These are phyloP conservation scores for Spergularia azorica DNA, from an alignment of 179 eudicot genomes.

Conservation along the genomic window DNA sequence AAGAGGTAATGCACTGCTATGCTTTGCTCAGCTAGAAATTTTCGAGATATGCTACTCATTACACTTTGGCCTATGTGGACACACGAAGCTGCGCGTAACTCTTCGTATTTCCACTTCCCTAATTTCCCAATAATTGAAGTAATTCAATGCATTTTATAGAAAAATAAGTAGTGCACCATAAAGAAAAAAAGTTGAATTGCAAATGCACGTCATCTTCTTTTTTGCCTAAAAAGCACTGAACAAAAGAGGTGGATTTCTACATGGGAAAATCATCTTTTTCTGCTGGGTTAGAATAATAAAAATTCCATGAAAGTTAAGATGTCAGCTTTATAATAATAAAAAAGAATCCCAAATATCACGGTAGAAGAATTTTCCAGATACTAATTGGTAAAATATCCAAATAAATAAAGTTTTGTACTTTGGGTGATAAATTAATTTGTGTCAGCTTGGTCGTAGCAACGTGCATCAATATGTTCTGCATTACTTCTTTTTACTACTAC, in stretches of 20 bases:
- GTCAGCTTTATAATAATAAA: not conserved
- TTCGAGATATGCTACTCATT: too few relatives aligned
- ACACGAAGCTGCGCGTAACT: too few relatives aligned
- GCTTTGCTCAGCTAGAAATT: not conserved
- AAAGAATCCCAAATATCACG: constrained; percentile 25
- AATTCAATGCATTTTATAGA: not conserved
- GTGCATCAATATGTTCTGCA: constrained; percentile 11
- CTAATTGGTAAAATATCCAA: not conserved
- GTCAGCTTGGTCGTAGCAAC: constrained; percentile 30
- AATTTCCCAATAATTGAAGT: not conserved
- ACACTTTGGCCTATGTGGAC: too few relatives aligned
- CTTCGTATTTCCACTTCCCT: not conserved
- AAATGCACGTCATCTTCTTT: not conserved
- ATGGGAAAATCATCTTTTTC: constrained; percentile 21
- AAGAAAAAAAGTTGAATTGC: constrained; percentile 8
- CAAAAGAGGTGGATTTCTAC: constrained; percentile 28
- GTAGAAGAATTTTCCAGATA: constrained; percentile 8
- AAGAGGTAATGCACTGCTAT: constrained; percentile 46
- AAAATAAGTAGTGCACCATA: constrained; percentile 9
- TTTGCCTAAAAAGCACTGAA: constrained; percentile 21
- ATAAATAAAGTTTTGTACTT: constrained; percentile 21
- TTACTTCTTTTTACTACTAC: not conserved
- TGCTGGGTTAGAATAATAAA: not conserved
- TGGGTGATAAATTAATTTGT: constrained; percentile 14
- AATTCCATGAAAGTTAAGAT: too few relatives aligned